Conservation (phyloP, 768 basidiomycete species). For the Nidularia sp. region DNA sequence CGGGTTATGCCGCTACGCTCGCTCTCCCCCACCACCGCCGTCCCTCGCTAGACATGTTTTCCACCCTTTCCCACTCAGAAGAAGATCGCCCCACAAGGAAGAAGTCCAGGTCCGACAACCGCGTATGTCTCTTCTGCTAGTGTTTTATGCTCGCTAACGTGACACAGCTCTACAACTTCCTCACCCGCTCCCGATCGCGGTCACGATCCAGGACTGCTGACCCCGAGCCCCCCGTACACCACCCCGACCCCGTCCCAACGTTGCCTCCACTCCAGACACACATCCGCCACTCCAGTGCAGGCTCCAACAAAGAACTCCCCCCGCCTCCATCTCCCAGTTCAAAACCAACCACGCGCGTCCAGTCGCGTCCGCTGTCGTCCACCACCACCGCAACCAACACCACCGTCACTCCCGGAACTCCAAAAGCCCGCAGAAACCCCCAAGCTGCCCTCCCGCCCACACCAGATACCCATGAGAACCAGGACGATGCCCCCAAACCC, state of each 20-base stretch:
- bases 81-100: slow-evolving; percentile 37
- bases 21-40: slow-evolving; percentile 11
- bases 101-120: slow-evolving; percentile 37
- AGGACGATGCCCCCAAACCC: slow-evolving; percentile 27
- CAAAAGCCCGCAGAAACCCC: slow-evolving; percentile 27
- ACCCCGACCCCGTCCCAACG: slow-evolving; percentile 15
- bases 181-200: slow-evolving; percentile 57
- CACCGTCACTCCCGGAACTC: slow-evolving; percentile 56
- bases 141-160: slow-evolving; percentile 4
- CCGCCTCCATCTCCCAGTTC: slow-evolving; percentile 23
- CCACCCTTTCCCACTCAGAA: slow-evolving; percentile 13
- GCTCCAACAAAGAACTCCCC: slow-evolving; percentile 10
- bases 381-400: slow-evolving; percentile 60
- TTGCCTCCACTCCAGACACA: slow-evolving; percentile 7
- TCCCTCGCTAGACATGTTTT: slow-evolving; percentile 17
- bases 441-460: slow-evolving; percentile 13
- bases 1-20: slow-evolving; percentile 29
- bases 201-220: slow-evolving; percentile 40
- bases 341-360: slow-evolving; percentile 45
- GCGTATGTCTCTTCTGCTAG: slow-evolving; percentile 23
- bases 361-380: slow-evolving; percentile 62
- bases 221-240: slow-evolving; percentile 11
- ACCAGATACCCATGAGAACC: slow-evolving; percentile 5
- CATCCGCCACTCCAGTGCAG: slow-evolving; percentile 7
- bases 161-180: slow-evolving; percentile 57